Evolutionary conservation across 164 flowering plant genomes (phyloP).

Genomic region (Santalum album): DNA sequence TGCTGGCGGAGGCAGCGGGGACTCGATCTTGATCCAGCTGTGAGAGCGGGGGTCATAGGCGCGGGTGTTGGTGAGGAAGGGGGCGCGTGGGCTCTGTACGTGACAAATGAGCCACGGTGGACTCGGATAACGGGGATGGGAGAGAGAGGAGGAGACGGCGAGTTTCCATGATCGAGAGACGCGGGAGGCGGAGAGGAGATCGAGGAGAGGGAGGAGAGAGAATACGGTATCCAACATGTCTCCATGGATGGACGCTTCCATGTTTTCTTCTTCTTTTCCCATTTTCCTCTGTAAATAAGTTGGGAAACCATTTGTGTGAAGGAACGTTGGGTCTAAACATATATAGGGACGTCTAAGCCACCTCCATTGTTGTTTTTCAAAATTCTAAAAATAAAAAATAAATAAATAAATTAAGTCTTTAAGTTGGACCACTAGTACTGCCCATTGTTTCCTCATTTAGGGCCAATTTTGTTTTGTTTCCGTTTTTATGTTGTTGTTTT

Average conservation of each 20-base stretch:
- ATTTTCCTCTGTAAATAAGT: too few relatives aligned
- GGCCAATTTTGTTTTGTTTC: too few relatives aligned
- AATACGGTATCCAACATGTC: constrained; percentile 51
- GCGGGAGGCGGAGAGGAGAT: constrained; percentile 39
- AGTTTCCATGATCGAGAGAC: constrained; percentile 58
- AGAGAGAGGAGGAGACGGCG: constrained; percentile 42
- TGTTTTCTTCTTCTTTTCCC: too few relatives aligned
- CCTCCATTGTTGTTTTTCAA: too few relatives aligned
- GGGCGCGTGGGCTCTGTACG: constrained; percentile 25
- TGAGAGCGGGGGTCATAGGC: constrained; percentile 63
- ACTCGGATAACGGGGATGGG: constrained; percentile 18
- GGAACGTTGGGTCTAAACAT: too few relatives aligned
- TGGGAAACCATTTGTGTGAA: too few relatives aligned
- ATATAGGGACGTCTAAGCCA: too few relatives aligned
- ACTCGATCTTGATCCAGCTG: constrained; percentile 36
- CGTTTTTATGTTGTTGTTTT: too few relatives aligned
- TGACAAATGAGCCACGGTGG: constrained; percentile 61
- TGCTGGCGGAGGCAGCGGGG: neutral
- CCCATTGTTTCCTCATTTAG: too few relatives aligned
- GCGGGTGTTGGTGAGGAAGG: constrained; percentile 12
- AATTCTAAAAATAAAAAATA: too few relatives aligned
- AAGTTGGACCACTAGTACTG: too few relatives aligned
- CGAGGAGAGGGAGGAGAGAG: constrained; percentile 45
- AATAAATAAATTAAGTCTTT: too few relatives aligned
- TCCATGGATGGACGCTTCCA: constrained; percentile 22